phyloP scores from a whole-genome alignment of 257 asterid species.

The Jacaranda mimosifolia region DNA sequence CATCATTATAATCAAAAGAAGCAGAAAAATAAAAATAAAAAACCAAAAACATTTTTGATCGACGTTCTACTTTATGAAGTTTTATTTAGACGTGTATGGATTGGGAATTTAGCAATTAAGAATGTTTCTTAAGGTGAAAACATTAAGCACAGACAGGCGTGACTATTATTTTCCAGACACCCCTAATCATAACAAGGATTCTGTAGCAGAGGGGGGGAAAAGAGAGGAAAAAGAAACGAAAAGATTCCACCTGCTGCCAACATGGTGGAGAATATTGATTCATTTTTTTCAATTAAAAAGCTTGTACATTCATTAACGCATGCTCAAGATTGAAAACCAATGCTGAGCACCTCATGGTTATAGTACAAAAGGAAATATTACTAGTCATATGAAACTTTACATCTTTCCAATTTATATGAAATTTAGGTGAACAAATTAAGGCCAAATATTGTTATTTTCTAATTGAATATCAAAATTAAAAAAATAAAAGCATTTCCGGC shows the following conservation, averaged over 20 bases:
- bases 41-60: too few relatives aligned
- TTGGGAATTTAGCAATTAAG: conserved; percentile 10
- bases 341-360: too few relatives aligned
- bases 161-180: not conserved
- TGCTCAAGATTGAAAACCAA: conserved; percentile 18
- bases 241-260: conserved; percentile 42
- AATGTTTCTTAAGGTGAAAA: conserved; percentile 19
- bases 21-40: too few relatives aligned
- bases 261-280: conserved; percentile 18
- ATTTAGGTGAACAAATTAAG: too few relatives aligned
- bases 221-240: conserved; percentile 1
- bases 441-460: too few relatives aligned
- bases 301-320: conserved; percentile 33
- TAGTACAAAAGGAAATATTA: too few relatives aligned
- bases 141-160: conserved; percentile 32
- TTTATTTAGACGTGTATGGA: not conserved
- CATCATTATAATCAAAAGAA: too few relatives aligned
- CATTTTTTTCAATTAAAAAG: conserved; percentile 33
- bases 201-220: conserved; percentile 24
- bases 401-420: too few relatives aligned
- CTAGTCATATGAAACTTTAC: too few relatives aligned
- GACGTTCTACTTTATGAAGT: too few relatives aligned
- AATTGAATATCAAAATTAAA: too few relatives aligned
- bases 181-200: conserved; percentile 39
- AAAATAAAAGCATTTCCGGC: too few relatives aligned